Percentiles rank a stretch among this genome's conserved stretches.
These are phyloP conservation scores for Collybia mongolica DNA, from an alignment of 768 basidiomycete species.

Conservation along the genomic window DNA sequence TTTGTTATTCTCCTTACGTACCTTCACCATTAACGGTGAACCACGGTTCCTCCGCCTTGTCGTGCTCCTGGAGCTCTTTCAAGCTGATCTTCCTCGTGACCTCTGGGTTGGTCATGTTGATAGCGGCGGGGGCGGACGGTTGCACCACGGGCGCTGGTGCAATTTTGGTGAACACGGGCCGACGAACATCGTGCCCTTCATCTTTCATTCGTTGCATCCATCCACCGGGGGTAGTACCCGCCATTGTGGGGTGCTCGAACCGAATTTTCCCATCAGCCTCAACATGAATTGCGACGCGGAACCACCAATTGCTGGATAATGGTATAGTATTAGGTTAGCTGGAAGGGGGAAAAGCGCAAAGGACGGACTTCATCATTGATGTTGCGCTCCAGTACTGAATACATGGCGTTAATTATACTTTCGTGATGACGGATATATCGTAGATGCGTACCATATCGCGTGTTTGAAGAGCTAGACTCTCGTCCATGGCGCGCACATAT, in stretches of 20 bases:
- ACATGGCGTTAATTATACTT: background rate
- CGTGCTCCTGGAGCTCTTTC: conserved; percentile 40
- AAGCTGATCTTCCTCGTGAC: conserved; percentile 42
- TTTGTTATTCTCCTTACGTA: conserved; percentile 7
- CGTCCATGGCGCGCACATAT: conserved; percentile 55
- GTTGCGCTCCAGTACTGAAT: conserved; percentile 49
- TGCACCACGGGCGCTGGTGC: background rate
- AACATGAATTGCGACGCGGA: conserved; percentile 47
- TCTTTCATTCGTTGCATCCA: conserved; percentile 65
- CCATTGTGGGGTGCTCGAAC: conserved; percentile 62
- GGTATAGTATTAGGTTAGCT: background rate
- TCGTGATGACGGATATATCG: background rate
- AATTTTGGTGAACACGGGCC: conserved; percentile 33
- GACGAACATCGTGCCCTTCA: conserved; percentile 38
- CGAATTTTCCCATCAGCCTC: conserved; percentile 29
- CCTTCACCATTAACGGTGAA: conserved; percentile 52
- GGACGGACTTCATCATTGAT: conserved; percentile 64
- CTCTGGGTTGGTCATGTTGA: conserved; percentile 42
- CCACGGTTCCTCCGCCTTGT: conserved; percentile 37
- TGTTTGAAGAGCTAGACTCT: conserved; percentile 47
- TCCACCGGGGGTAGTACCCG: conserved; percentile 44
- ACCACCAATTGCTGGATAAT: conserved; percentile 42
- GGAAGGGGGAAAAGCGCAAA: conserved; percentile 4
- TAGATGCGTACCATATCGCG: conserved; percentile 37
- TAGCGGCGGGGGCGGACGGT: conserved; percentile 16